These are phyloP conservation scores for Malus sieversii DNA, from an alignment of 306 rosid species.

Conservation along the genomic window DNA sequence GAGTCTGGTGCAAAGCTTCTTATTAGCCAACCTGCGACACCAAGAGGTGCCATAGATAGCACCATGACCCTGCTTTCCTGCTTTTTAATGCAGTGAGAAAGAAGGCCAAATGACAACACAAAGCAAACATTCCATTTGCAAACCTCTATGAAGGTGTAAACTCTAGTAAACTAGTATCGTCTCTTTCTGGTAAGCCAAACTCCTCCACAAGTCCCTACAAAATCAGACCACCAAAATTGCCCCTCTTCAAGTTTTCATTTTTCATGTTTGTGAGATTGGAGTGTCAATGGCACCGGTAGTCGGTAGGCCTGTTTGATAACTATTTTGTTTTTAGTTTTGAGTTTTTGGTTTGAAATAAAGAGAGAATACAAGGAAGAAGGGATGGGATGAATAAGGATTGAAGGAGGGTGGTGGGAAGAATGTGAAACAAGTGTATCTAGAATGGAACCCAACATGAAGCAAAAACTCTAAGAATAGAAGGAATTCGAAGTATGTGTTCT, in stretches of 20 bases:
- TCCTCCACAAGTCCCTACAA: conserved; percentile 83
- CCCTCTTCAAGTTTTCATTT: background rate
- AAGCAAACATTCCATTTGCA: conserved; percentile 93
- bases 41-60: conserved; percentile 34
- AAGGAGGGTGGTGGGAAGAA: too few relatives aligned
- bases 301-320: too few relatives aligned
- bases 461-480: too few relatives aligned
- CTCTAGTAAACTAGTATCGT: conserved; percentile 33
- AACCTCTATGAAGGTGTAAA: conserved; percentile 79
- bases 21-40: conserved; percentile 52
- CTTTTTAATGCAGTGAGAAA: conserved; percentile 71
- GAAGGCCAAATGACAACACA: conserved; percentile 98
- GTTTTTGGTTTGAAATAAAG: too few relatives aligned
- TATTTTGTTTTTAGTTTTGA: too few relatives aligned
- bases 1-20: conserved; percentile 53
- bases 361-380: too few relatives aligned
- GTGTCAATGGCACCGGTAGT: too few relatives aligned
- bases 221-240: background rate
- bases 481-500: too few relatives aligned
- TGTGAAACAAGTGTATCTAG: too few relatives aligned
- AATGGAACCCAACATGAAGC: too few relatives aligned
- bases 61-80: conserved; percentile 96
- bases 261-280: too few relatives aligned
- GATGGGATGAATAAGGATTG: too few relatives aligned
- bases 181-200: conserved; percentile 63